phyloP scores from a whole-genome alignment of 306 rosid genomes.

The Rosa lucieae region DNA sequence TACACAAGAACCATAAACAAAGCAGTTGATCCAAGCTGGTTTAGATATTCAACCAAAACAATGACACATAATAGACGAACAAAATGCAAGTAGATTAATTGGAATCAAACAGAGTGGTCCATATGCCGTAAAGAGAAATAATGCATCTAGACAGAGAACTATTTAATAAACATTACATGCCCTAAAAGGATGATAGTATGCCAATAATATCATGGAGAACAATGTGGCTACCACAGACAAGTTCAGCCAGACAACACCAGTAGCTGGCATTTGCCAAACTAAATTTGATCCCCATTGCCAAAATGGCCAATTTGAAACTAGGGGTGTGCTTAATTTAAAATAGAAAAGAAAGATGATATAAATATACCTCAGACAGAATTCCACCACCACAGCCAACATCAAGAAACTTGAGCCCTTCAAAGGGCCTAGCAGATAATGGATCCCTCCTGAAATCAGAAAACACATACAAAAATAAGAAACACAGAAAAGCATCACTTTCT shows the following conservation, averaged over 20 bases:
- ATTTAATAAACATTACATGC: neutral
- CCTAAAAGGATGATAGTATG: too few relatives aligned
- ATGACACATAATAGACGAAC: neutral
- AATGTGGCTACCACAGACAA: neutral
- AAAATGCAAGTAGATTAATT: neutral
- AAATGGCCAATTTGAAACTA: neutral
- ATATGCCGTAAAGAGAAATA: neutral
- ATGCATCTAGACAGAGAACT: neutral
- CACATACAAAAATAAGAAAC: slow-evolving; percentile 20
- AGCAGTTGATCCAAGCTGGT: neutral
- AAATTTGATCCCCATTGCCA: neutral
- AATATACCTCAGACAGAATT: slow-evolving; percentile 77
- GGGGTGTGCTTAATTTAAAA: neutral
- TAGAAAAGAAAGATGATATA: neutral
- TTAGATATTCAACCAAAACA: too few relatives aligned
- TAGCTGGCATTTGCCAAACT: too few relatives aligned
- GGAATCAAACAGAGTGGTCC: neutral
- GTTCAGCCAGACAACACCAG: neutral
- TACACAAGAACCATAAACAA: neutral
- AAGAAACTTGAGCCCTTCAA: slow-evolving; percentile 76
- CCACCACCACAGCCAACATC: slow-evolving; percentile 99
- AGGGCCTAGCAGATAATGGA: slow-evolving; percentile 60
- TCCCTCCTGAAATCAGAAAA: slow-evolving; percentile 58
- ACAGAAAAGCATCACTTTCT: neutral
- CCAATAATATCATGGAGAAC: neutral